Conservation (phyloP, 441 rosid species). For the Populus trichocarpa region DNA sequence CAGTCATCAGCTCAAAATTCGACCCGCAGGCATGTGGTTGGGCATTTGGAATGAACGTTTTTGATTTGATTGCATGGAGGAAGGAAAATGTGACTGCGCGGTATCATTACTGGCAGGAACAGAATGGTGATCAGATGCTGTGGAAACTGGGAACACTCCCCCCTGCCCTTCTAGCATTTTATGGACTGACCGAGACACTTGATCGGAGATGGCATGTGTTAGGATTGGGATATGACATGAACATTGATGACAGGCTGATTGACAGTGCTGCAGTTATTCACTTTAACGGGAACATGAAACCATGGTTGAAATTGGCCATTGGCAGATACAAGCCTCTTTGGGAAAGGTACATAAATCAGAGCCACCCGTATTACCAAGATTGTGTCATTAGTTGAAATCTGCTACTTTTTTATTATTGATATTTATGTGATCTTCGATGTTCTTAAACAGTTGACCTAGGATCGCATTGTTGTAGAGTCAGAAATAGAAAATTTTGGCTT, state of each 20-base stretch:
- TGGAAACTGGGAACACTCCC: constrained; percentile 97
- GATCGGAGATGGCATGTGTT: constrained; percentile 97
- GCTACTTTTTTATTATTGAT: constrained; percentile 24
- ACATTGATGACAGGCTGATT: constrained; percentile 76
- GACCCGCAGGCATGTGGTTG: constrained; percentile 86
- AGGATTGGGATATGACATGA: constrained; percentile 82
- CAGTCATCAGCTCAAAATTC: constrained; percentile 78
- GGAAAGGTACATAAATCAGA: constrained; percentile 69
- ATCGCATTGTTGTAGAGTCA: constrained; percentile 27
- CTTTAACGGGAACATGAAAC: constrained; percentile 91
- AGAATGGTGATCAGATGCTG: constrained; percentile 56
- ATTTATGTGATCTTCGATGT: constrained; percentile 12
- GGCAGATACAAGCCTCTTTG: constrained; percentile 80
- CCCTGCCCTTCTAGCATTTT: constrained; percentile 79
- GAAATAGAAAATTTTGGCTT: constrained; percentile 46
- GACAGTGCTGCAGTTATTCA: constrained; percentile 93
- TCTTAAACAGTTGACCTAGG: constrained; percentile 4
- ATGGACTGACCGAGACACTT: constrained; percentile 89
- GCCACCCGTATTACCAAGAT: constrained; percentile 63
- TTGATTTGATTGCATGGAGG: too few relatives aligned
- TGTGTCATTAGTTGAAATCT: constrained; percentile 48
- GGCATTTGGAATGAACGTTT: too few relatives aligned
- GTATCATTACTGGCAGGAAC: constrained; percentile 84
- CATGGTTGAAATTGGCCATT: constrained; percentile 81
- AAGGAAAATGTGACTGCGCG: too few relatives aligned